Conservation (phyloP, 2,329 filamentous ascomycete species). For the Apiospora malaysiana region DNA sequence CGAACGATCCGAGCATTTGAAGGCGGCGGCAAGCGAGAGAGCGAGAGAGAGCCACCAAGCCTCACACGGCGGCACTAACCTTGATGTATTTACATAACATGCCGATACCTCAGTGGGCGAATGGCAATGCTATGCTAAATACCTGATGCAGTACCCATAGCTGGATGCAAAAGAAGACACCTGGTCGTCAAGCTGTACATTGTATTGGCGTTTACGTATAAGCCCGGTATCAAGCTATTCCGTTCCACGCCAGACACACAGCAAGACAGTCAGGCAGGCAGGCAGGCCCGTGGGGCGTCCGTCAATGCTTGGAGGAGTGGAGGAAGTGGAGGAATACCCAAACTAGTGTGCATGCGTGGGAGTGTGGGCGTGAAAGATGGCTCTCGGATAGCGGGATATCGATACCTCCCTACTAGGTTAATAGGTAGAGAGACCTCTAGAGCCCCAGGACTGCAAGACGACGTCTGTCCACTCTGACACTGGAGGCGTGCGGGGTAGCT, state of each 20-base stretch:
- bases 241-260: too few relatives aligned
- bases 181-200: too few relatives aligned
- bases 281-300: slow-evolving; percentile 9
- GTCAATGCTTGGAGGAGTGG: background rate
- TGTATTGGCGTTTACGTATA: too few relatives aligned
- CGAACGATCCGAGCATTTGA: background rate
- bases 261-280: background rate
- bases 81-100: background rate
- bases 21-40: background rate
- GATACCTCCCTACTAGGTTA: too few relatives aligned
- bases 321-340: background rate
- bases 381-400: slow-evolving; percentile 6
- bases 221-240: too few relatives aligned
- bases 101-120: background rate
- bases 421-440: too few relatives aligned
- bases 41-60: background rate
- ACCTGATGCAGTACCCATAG: too few relatives aligned
- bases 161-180: too few relatives aligned
- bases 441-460: too few relatives aligned
- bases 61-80: background rate
- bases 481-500: slow-evolving; percentile 17
- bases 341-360: background rate
- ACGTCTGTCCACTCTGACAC: background rate
- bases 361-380: background rate
- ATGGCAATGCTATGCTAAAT: too few relatives aligned